Base-by-base conservation (phyloP, 176 grass and related monocot species). In the Triticum dicoccoides region DNA sequence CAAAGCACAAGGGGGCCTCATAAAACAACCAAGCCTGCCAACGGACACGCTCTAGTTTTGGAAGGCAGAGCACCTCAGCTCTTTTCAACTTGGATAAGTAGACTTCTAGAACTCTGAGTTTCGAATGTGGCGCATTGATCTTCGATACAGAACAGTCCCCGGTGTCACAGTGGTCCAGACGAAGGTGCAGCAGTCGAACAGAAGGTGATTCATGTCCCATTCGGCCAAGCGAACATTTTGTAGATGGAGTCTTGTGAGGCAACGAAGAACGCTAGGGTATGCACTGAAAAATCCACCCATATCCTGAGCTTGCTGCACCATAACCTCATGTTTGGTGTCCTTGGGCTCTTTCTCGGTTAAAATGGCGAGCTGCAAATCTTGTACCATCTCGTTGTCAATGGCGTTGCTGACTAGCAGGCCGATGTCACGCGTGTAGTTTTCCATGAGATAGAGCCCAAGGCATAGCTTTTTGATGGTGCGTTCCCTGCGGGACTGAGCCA, bases 151-250 rank as follows among this genome's bases (percentile, higher is more conserved):
- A 73, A 25, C n/a, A 5, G 2, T 25, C 5, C 39, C 70, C 70
- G 11, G 39, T 45, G 70, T 73, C 70, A 45, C 39, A 45, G n/a
- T 73, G 70, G 70, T 73, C n/a, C 70, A 73, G 70, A 25, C 39
- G 42, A 73, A 73, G 70, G 70, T 73, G n/a, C 39, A 73, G n/a
- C n/a, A 45, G 39, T 25, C n/a, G 13, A 73, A 73, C 39, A 73
- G n/a, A 5, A 73, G 21, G 39, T 73, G 11, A 24, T 73, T 2
- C 39, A 73, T 73, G 11, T 73, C 39, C 5, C 0, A 5, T 25
- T 73, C 70, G 7, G n/a, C 5, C 13, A 73, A 12, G 70, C 70
- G 11, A 8, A 73, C 39, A 45, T 73, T 73, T 3, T 15, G 11
- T 13, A 73, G 70, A 44, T 73, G 39, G 11, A 73, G 70, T 11